These are phyloP conservation scores for Astraeus odoratus DNA, from an alignment of 768 basidiomycete species.

Conservation along the genomic window DNA sequence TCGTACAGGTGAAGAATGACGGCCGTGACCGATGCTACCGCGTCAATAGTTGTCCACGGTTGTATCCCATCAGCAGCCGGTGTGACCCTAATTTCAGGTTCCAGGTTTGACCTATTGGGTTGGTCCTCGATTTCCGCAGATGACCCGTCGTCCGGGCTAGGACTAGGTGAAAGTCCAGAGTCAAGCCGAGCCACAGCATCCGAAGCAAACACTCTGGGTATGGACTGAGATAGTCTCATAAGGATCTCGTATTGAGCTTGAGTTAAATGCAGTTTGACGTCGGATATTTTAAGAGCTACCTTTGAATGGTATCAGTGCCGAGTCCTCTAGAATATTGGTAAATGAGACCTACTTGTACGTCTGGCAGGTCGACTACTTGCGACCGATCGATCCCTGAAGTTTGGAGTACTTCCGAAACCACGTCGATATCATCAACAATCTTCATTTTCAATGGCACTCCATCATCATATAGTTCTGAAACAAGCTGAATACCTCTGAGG, in stretches of 20 bases:
- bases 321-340: not conserved
- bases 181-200: conserved; percentile 33
- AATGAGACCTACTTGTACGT: conserved; percentile 54
- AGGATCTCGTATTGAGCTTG: conserved; percentile 76
- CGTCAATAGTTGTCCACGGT: conserved; percentile 62
- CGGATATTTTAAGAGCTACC: conserved; percentile 71
- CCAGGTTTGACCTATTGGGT: conserved; percentile 18
- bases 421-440: conserved; percentile 87
- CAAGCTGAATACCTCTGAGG: conserved; percentile 76
- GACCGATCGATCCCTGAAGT: conserved; percentile 45
- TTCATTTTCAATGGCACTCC: conserved; percentile 53
- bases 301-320: conserved; percentile 23
- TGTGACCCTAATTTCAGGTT: conserved; percentile 50
- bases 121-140: conserved; percentile 4
- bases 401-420: conserved; percentile 65
- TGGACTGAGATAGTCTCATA: conserved; percentile 56
- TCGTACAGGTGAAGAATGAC: conserved; percentile 88
- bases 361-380: conserved; percentile 51
- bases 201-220: conserved; percentile 57
- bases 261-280: conserved; percentile 78
- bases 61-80: conserved; percentile 18
- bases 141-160: conserved; percentile 2
- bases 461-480: conserved; percentile 55
- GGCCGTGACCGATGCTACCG: conserved; percentile 61
- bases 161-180: conserved; percentile 14